A percentile compares a stretch with the other conserved stretches of the same genome.
Conservation (phyloP, 2,329 filamentous ascomycete genomes). For the Diaporthe vaccinii region DNA sequence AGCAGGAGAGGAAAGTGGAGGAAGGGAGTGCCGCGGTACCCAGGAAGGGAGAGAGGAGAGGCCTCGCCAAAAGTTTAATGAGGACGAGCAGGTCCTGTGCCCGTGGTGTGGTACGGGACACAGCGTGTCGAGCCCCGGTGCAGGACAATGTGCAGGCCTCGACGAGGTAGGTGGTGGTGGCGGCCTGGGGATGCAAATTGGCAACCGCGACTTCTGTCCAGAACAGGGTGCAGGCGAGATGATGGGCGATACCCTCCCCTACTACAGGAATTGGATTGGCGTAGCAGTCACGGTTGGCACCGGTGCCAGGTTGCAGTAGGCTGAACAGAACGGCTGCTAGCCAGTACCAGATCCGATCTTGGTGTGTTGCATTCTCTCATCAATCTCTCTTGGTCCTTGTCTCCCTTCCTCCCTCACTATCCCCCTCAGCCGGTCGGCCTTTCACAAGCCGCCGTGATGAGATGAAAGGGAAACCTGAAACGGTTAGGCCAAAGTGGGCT, state of each 20-base stretch:
- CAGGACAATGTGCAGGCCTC: slow-evolving; percentile 8
- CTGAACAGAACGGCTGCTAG: background rate
- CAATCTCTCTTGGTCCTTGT: background rate
- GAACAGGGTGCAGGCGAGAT: slow-evolving; percentile 32
- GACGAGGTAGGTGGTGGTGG: slow-evolving; percentile 7
- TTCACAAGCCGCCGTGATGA: slow-evolving; percentile 24
- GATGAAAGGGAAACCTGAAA: slow-evolving; percentile 33
- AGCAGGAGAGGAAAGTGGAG: slow-evolving; percentile 23
- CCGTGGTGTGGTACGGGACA: slow-evolving; percentile 9
- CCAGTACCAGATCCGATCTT: slow-evolving; percentile 16
- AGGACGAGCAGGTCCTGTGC: slow-evolving; percentile 16
- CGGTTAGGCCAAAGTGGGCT: slow-evolving; percentile 28
- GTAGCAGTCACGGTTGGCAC: slow-evolving; percentile 1
- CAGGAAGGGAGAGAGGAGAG: slow-evolving; percentile 15
- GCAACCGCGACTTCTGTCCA: slow-evolving; percentile 5
- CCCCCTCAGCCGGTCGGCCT: background rate
- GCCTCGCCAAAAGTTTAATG: slow-evolving; percentile 29
- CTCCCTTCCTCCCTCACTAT: background rate
- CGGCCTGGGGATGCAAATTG: slow-evolving; percentile 29
- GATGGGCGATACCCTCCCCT: slow-evolving; percentile 10
- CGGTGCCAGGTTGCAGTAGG: slow-evolving; percentile 1
- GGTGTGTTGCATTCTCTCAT: slow-evolving; percentile 23
- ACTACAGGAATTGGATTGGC: background rate
- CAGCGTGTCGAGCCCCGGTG: slow-evolving; percentile 9
- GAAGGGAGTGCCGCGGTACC: slow-evolving; percentile 15